Percentiles rank a stretch among this genome's conserved stretches.
These are phyloP conservation scores for Zangia roseola DNA, from an alignment of 768 basidiomycete species.

Conservation along the genomic window DNA sequence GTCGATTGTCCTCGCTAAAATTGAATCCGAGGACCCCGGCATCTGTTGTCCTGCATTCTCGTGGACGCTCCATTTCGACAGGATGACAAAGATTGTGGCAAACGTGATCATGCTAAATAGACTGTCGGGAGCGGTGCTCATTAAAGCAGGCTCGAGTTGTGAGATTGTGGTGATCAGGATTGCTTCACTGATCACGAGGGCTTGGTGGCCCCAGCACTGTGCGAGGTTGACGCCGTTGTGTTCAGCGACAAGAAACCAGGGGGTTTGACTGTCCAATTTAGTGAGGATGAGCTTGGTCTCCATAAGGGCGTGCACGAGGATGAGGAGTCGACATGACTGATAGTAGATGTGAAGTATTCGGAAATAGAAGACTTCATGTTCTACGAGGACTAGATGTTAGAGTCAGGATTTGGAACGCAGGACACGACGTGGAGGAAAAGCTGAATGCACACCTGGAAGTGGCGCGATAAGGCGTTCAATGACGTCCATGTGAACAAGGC, in stretches of 20 bases:
- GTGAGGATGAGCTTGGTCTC: constrained; percentile 22
- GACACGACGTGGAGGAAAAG: neutral
- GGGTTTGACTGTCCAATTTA: constrained; percentile 11
- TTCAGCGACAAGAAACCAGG: constrained; percentile 35
- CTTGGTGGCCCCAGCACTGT: constrained; percentile 38
- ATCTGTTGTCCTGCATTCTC: constrained; percentile 35
- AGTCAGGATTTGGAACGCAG: constrained; percentile 17
- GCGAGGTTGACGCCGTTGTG: constrained; percentile 35
- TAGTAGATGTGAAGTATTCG: constrained; percentile 41
- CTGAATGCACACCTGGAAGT: constrained; percentile 32
- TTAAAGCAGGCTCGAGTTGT: constrained; percentile 31
- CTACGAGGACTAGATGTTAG: constrained; percentile 38
- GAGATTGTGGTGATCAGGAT: constrained; percentile 36
- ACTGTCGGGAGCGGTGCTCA: constrained; percentile 42
- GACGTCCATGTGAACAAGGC: constrained; percentile 35
- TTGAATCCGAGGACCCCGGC: constrained; percentile 37
- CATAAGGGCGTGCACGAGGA: constrained; percentile 37
- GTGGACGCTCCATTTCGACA: constrained; percentile 41
- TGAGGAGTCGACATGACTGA: constrained; percentile 39
- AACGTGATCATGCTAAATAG: constrained; percentile 43
- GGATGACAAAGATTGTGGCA: constrained; percentile 42
- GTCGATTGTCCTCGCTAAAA: constrained; percentile 36
- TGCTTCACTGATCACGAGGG: constrained; percentile 37
- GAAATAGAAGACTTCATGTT: constrained; percentile 42
- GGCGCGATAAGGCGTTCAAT: constrained; percentile 38